A percentile compares a stretch with the other conserved stretches of the same genome.
phyloP scores from a whole-genome alignment of 1,284 basidiomycete species.

The Apiotrichum porosum region DNA sequence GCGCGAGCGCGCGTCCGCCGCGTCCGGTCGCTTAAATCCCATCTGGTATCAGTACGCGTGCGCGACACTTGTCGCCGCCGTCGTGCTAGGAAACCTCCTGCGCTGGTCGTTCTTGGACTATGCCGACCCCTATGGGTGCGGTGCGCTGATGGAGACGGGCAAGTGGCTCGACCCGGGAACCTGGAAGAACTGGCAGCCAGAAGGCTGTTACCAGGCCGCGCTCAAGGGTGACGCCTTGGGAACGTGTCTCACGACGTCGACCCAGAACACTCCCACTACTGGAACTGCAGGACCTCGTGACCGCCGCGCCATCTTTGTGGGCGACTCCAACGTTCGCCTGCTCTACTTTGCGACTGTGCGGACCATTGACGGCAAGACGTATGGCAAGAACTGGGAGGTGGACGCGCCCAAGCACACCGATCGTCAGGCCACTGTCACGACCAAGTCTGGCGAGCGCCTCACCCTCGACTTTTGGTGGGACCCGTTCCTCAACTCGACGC shows the following conservation, averaged over 20 bases:
- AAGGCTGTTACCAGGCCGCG: slow-evolving; percentile 45
- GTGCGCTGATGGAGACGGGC: slow-evolving; percentile 64
- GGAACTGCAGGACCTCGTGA: neutral
- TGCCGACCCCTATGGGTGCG: slow-evolving; percentile 66
- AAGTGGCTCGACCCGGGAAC: slow-evolving; percentile 65
- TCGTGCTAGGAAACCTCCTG: slow-evolving; percentile 44
- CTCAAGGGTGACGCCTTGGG: slow-evolving; percentile 17
- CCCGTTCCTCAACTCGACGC: slow-evolving; percentile 65
- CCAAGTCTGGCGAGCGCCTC: slow-evolving; percentile 34
- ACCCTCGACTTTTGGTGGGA: slow-evolving; percentile 67
- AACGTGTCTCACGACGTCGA: slow-evolving; percentile 25
- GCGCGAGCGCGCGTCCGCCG: too few relatives aligned
- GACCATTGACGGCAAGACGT: slow-evolving; percentile 34
- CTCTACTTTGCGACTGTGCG: slow-evolving; percentile 71
- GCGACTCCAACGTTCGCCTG: slow-evolving; percentile 76
- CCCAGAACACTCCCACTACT: slow-evolving; percentile 2
- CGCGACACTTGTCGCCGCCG: slow-evolving; percentile 42
- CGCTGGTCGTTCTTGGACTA: slow-evolving; percentile 55
- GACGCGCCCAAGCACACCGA: slow-evolving; percentile 64
- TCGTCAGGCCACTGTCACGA: slow-evolving; percentile 41
- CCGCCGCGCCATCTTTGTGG: slow-evolving; percentile 63
- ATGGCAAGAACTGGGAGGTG: slow-evolving; percentile 28
- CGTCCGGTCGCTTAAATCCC: slow-evolving; percentile 37
- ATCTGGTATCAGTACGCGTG: slow-evolving; percentile 49
- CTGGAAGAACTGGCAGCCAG: slow-evolving; percentile 74